Conservation (phyloP, 2,329 filamentous ascomycete genomes). For the Parascedosporium putredinis region DNA sequence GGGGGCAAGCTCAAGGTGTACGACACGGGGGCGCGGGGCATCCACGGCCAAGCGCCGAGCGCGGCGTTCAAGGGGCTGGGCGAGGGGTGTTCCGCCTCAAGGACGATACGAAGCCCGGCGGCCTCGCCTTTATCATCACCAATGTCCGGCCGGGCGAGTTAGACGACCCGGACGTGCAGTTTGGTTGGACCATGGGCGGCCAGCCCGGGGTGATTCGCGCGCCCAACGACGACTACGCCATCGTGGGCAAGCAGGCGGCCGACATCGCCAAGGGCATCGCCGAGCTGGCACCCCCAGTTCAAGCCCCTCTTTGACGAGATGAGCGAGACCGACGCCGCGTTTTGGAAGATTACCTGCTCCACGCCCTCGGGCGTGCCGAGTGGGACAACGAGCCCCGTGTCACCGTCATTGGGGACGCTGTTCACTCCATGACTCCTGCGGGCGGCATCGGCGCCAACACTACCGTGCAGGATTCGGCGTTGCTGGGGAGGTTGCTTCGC, state of each 20-base stretch:
- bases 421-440: slow-evolving; percentile 47
- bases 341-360: slow-evolving; percentile 58
- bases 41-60: slow-evolving; percentile 54
- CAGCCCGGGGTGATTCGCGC: slow-evolving; percentile 45
- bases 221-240: slow-evolving; percentile 49
- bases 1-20: slow-evolving; percentile 48
- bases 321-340: slow-evolving; percentile 44
- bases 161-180: slow-evolving; percentile 43
- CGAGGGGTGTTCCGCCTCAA: slow-evolving; percentile 48
- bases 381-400: slow-evolving; percentile 49
- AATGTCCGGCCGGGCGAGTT: slow-evolving; percentile 51
- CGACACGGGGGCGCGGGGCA: slow-evolving; percentile 52
- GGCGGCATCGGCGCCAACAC: slow-evolving; percentile 48
- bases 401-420: slow-evolving; percentile 48
- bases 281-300: slow-evolving; percentile 44
- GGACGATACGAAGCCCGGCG: slow-evolving; percentile 36
- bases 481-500: slow-evolving; percentile 39
- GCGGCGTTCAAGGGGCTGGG: slow-evolving; percentile 50
- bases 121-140: slow-evolving; percentile 46
- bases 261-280: slow-evolving; percentile 46
- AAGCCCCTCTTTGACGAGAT: slow-evolving; percentile 49
- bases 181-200: slow-evolving; percentile 55
- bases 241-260: slow-evolving; percentile 46
- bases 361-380: slow-evolving; percentile 46
- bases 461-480: slow-evolving; percentile 41